Base-by-base conservation (phyloP, 495 filamentous ascomycete species). In the Cercophora scortea region DNA sequence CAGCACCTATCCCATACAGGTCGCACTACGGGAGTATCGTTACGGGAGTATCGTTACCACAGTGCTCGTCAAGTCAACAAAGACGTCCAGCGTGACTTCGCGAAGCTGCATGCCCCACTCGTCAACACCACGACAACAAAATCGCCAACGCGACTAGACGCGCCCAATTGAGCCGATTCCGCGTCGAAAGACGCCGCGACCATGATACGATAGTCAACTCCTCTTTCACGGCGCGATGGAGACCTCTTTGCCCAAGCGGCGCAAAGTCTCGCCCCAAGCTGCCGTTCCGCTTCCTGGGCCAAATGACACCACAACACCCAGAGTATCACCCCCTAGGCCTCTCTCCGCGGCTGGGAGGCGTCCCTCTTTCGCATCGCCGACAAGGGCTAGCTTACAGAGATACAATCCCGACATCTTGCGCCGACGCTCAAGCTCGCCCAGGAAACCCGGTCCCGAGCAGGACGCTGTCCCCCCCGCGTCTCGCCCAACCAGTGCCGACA, bases 321-420 rank as follows among this genome's bases (percentile, higher is more conserved):
- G 12, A 33, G 57, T 58, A 13, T 35, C 59, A 19, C 46, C 44
- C 1, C 25, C 48, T 15, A 17, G 18, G 18, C 15, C 41, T 32
- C 13, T 38, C 32, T 36, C 19, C 11, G 42, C 52, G n/a, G 49
- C 46, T 5, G 6, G 53, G 1, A 58, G 55, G 15, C 77, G 77
- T 5, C 76, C 78, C 0, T 86, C 84, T 0, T 87, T 82, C 60
- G 78, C 79, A 42, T 85, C 83, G 4, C 85, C 84, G 4, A 87
- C 82, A 0, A 79, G 76, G 56, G 75, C 82, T 5, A 86, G 79
- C 57, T 62, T 87, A 15, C 78, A 83, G 55, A 78, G 79, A 60
- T 78, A 80, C 54, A 78, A 86, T 58, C 81, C 84, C 7, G 79
- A 79, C 8, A 66, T 83, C 13, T 57, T 84, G 42, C 68, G 73